phyloP scores from a whole-genome alignment of 2,329 filamentous ascomycete species.

The Chaetomiaceae sp. region DNA sequence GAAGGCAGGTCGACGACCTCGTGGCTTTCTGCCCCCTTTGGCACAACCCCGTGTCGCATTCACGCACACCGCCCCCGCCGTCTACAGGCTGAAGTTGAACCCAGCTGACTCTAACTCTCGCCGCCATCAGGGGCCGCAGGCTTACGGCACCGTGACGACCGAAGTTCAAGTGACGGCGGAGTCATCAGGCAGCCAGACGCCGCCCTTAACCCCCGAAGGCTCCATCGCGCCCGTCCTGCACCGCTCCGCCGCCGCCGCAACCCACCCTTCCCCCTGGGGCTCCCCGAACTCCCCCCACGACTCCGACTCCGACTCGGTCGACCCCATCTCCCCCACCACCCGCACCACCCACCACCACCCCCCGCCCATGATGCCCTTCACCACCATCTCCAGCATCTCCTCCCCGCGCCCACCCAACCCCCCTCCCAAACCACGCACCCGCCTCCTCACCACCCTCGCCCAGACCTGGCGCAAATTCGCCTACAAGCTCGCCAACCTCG shows the following conservation, averaged over 20 bases:
- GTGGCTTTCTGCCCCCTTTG: background rate
- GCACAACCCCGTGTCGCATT: background rate
- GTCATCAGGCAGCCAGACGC: constrained; percentile 18
- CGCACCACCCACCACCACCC: constrained; percentile 19
- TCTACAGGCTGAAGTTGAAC: no score
- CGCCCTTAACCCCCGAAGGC: constrained; percentile 18
- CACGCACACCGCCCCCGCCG: no score
- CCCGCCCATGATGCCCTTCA: constrained; percentile 13
- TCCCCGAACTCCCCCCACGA: background rate
- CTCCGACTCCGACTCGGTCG: background rate
- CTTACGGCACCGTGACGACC: constrained; percentile 47
- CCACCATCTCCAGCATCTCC: constrained; percentile 22
- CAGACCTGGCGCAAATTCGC: constrained; percentile 23
- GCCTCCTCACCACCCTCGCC: background rate
- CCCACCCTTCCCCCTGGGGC: constrained; percentile 1
- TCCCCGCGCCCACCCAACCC: constrained; percentile 16
- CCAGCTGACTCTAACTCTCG: background rate
- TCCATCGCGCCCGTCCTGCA: constrained; percentile 21
- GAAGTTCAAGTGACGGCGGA: constrained; percentile 43
- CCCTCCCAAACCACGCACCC: background rate
- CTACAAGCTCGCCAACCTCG: constrained; percentile 36
- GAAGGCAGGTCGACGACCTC: constrained; percentile 25
- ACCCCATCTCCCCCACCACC: background rate
- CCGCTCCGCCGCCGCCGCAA: background rate
- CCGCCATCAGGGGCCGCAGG: constrained; percentile 25